Evolutionary conservation across 441 rosid genomes (phyloP).

Genomic region (Erodium moschatum): DNA sequence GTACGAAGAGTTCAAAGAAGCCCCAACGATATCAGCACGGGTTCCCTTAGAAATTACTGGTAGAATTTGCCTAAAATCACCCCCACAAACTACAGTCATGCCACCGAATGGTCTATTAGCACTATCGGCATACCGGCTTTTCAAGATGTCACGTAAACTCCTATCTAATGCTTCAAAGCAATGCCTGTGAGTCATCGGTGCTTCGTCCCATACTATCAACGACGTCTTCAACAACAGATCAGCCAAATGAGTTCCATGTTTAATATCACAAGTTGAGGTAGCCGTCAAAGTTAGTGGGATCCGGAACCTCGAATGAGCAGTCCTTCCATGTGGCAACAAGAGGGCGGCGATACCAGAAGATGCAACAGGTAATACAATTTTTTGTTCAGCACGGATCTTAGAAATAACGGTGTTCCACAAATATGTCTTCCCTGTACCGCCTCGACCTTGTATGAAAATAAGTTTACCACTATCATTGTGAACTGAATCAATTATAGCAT

Average conservation of each 20-base stretch:
- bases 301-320: conserved; percentile 3
- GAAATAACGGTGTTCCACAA: neutral
- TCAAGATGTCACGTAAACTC: too few species aligned
- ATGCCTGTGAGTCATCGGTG: too few species aligned
- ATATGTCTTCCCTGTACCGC: conserved; percentile 6
- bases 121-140: too few species aligned
- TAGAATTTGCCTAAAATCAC: conserved; percentile 17
- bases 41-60: neutral
- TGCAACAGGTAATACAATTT: neutral
- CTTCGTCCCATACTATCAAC: too few species aligned
- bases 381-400: neutral
- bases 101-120: too few species aligned
- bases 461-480: neutral
- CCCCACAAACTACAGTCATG: too few species aligned
- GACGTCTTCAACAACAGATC: too few species aligned
- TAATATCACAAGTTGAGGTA: too few species aligned
- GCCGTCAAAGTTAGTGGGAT: neutral
- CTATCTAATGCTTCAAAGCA: too few species aligned
- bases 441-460: neutral
- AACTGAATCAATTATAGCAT: too few species aligned
- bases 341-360: neutral
- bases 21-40: neutral
- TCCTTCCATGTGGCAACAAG: neutral
- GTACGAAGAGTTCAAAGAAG: conserved; percentile 3
- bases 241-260: too few species aligned